phyloP scores from a whole-genome alignment of 768 basidiomycete species.

The Leucosporidium yakuticum region DNA sequence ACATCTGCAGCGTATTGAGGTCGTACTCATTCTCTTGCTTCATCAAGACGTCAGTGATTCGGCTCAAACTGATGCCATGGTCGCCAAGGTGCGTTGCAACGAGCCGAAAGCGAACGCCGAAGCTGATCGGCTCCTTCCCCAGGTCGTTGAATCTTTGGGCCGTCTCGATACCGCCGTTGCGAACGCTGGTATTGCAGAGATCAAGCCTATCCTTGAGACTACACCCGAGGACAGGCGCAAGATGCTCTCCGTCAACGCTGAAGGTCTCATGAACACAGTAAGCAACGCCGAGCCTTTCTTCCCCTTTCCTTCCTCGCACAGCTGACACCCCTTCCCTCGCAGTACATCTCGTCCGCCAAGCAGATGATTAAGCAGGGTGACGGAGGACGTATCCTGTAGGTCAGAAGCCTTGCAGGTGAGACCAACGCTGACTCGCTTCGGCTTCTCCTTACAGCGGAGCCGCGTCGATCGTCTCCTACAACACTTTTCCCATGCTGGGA shows the following conservation, averaged over 20 bases:
- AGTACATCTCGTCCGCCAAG: slow-evolving; percentile 24
- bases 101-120: too few species aligned
- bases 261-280: not conserved
- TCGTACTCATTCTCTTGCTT: too few species aligned
- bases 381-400: slow-evolving; percentile 14
- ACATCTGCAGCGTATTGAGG: too few species aligned
- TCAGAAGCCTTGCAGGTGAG: too few species aligned
- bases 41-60: slow-evolving; percentile 9
- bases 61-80: slow-evolving; percentile 15
- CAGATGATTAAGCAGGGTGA: slow-evolving; percentile 23
- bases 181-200: slow-evolving; percentile 26
- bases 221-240: slow-evolving; percentile 13
- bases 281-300: too few species aligned
- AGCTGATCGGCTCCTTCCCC: too few species aligned
- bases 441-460: not conserved
- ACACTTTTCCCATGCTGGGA: slow-evolving; percentile 15
- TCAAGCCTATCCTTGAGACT: slow-evolving; percentile 10
- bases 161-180: slow-evolving; percentile 18
- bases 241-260: slow-evolving; percentile 24
- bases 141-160: slow-evolving; percentile 14
- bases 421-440: too few species aligned
- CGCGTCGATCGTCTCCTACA: slow-evolving; percentile 26
- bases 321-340: too few species aligned
- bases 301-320: too few species aligned
- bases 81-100: slow-evolving; percentile 2